These are phyloP conservation scores for Opeltia flavorubescens DNA, from an alignment of 495 filamentous ascomycete genomes.

Conservation along the genomic window DNA sequence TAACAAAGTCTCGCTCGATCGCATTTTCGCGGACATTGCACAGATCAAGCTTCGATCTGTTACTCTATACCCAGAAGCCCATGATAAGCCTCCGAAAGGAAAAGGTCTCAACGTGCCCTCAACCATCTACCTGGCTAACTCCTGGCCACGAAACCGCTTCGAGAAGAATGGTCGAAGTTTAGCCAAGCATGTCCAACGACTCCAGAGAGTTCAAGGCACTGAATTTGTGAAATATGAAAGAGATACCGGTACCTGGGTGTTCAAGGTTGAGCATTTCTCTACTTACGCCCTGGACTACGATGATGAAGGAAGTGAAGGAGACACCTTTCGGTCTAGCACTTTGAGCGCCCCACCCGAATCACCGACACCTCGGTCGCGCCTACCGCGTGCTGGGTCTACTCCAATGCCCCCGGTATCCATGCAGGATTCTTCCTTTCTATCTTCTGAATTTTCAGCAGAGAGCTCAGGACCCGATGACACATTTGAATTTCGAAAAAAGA, in stretches of 20 bases:
- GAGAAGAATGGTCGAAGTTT: slow-evolving; percentile 43
- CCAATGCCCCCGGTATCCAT: slow-evolving; percentile 17
- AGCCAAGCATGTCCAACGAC: slow-evolving; percentile 67
- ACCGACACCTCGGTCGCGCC: slow-evolving; percentile 36
- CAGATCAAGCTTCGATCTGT: slow-evolving; percentile 57
- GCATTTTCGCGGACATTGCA: slow-evolving; percentile 59
- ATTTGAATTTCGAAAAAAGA: slow-evolving; percentile 65
- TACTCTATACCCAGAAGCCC: slow-evolving; percentile 68
- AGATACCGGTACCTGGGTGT: slow-evolving; percentile 74
- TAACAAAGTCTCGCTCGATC: slow-evolving; percentile 52
- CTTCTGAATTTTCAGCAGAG: slow-evolving; percentile 26
- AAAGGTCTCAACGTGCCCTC: slow-evolving; percentile 87
- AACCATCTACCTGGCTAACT: slow-evolving; percentile 70
- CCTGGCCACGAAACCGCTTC: slow-evolving; percentile 63
- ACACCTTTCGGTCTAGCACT: slow-evolving; percentile 39
- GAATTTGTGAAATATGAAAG: slow-evolving; percentile 65
- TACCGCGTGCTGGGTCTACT: slow-evolving; percentile 16
- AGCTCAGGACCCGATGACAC: slow-evolving; percentile 56
- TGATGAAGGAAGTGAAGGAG: slow-evolving; percentile 49
- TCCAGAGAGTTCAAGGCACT: slow-evolving; percentile 64
- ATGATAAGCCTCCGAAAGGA: slow-evolving; percentile 64
- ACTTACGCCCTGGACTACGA: slow-evolving; percentile 89
- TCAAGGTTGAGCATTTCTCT: slow-evolving; percentile 86
- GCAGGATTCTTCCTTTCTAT: slow-evolving; percentile 19
- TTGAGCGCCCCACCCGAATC: slow-evolving; percentile 48